These are phyloP conservation scores for Cercospora zeina DNA, from an alignment of 2,329 filamentous ascomycete genomes.

Conservation along the genomic window DNA sequence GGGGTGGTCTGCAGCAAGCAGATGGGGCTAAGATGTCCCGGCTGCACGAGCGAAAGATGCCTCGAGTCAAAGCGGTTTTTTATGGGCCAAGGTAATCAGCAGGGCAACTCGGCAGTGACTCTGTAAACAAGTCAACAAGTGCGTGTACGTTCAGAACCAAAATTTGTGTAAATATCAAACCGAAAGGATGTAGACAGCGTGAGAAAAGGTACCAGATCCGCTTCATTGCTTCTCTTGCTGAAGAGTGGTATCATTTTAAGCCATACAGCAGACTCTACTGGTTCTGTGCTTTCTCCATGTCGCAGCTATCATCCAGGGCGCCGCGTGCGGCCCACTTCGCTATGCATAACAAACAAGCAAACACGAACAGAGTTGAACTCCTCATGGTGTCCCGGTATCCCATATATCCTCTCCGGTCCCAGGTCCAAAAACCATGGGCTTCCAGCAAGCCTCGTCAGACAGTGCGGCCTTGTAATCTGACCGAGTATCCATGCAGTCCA, in stretches of 20 bases:
- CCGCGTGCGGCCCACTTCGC: conserved; percentile 1
- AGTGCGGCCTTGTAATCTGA: background rate
- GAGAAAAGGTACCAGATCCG: background rate
- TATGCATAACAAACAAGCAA: conserved; percentile 15
- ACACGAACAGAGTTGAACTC: background rate
- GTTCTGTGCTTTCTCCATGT: background rate
- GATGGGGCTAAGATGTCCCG: conserved; percentile 88
- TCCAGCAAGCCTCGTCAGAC: background rate
- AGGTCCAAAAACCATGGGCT: background rate
- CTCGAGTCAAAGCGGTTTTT: conserved; percentile 73
- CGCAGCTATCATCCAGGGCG: background rate
- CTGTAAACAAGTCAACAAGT: conserved; percentile 23
- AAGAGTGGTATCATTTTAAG: conserved; percentile 14
- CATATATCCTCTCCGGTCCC: conserved; percentile 4
- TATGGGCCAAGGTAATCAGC: conserved; percentile 37
- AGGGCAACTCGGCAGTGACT: conserved; percentile 34
- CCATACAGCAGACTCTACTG: conserved; percentile 10
- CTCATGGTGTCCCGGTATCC: conserved; percentile 1
- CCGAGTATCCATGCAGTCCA: background rate
- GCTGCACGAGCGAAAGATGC: conserved; percentile 87
- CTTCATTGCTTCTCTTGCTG: background rate
- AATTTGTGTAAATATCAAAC: background rate
- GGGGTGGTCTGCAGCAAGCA: conserved; percentile 74
- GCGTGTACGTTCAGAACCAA: background rate
- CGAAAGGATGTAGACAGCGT: background rate